Percentiles rank a stretch among this genome's conserved stretches.
Evolutionary conservation across 139 green algal species (phyloP).

Genomic region (Trebouxia sp.): DNA sequence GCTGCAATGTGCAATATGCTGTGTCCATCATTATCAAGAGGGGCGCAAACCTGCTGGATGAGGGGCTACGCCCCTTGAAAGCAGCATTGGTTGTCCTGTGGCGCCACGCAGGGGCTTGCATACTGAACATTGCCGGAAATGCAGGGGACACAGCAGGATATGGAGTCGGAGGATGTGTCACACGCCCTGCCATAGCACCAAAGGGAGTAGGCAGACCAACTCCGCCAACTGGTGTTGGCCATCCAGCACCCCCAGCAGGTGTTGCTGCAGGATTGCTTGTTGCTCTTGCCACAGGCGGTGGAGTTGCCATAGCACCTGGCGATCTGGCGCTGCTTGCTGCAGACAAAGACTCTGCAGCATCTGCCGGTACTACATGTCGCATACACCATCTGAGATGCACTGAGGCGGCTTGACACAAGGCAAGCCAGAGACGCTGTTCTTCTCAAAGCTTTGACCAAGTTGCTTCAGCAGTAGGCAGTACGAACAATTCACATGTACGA

Average conservation of each 20-base stretch:
- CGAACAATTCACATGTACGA: too few relatives aligned
- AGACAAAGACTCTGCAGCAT: background rate
- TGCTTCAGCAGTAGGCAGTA: too few relatives aligned
- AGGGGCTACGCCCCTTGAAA: background rate
- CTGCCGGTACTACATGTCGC: too few relatives aligned
- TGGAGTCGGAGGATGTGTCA: background rate
- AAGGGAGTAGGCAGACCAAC: background rate
- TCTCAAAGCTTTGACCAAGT: too few relatives aligned
- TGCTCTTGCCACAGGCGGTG: background rate
- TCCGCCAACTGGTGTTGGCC: constrained; percentile 1
- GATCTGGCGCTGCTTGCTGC: background rate
- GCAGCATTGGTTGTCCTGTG: constrained; percentile 8
- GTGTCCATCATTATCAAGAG: too few relatives aligned
- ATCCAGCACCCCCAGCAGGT: background rate
- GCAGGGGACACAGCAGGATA: background rate
- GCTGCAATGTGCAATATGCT: too few relatives aligned
- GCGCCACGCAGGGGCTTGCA: background rate
- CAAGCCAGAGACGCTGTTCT: background rate
- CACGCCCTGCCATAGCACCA: constrained; percentile 1
- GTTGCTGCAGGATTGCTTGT: background rate
- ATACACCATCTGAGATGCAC: too few relatives aligned
- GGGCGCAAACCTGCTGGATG: constrained; percentile 1
- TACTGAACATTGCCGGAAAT: background rate
- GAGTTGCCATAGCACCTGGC: background rate
- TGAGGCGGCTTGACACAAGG: background rate